Conservation (phyloP, 768 basidiomycete species). For the Russula earlei region DNA sequence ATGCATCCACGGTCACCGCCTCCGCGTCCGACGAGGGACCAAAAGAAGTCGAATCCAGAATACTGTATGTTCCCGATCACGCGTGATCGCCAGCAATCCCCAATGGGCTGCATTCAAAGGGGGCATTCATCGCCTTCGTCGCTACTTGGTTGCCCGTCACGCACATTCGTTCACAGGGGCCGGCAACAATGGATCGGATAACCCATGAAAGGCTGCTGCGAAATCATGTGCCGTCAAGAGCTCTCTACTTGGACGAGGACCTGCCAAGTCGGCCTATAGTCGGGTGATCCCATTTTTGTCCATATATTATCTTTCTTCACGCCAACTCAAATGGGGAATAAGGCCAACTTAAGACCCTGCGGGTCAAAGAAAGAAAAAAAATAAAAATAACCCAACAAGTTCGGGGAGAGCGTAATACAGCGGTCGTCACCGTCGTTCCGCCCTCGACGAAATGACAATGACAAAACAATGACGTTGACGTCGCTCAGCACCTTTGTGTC, state of each 20-base stretch:
- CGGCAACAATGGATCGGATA: too few species aligned
- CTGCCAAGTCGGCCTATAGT: not conserved
- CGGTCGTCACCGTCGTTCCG: not conserved
- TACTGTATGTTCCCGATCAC: too few species aligned
- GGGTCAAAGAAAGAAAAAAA: not conserved
- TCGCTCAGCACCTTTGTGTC: not conserved
- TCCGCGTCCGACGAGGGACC: not conserved
- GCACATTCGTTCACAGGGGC: not conserved
- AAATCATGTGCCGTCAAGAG: too few species aligned
- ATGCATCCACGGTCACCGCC: not conserved
- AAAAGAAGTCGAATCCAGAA: too few species aligned
- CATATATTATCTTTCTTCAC: not conserved
- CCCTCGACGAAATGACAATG: not conserved
- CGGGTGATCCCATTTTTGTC: not conserved
- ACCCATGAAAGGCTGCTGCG: too few species aligned
- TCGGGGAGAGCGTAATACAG: not conserved
- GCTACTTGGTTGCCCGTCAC: constrained; percentile 1
- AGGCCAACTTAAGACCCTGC: not conserved
- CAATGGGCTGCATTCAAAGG: too few species aligned
- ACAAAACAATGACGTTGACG: not conserved
- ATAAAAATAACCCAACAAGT: too few species aligned
- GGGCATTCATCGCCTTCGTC: not conserved
- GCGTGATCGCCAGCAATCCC: not conserved
- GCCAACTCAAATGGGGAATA: constrained; percentile 4
- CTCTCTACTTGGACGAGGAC: not conserved